Evolutionary conservation across 2,329 filamentous ascomycete species (phyloP).

Genomic region (Xylaria sp.): DNA sequence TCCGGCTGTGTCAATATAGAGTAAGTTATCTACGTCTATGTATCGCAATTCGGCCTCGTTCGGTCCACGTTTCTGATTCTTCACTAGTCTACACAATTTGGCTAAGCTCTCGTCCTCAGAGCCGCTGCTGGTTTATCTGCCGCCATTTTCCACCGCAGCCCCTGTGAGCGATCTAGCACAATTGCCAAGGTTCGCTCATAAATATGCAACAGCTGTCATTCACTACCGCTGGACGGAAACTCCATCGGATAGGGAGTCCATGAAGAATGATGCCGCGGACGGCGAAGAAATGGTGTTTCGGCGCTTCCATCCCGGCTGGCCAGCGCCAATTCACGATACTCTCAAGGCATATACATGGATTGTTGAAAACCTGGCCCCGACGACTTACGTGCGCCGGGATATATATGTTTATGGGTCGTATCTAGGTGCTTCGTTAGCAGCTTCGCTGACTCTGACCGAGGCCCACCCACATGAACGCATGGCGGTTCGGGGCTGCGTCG

Average conservation of each 20-base stretch:
- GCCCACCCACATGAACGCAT: constrained; percentile 56
- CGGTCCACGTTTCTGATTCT: constrained; percentile 37
- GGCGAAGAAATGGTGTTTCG: constrained; percentile 2
- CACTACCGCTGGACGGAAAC: constrained; percentile 67
- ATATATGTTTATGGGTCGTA: constrained; percentile 67
- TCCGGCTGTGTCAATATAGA: constrained; percentile 63
- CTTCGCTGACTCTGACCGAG: constrained; percentile 68
- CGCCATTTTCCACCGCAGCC: constrained; percentile 55
- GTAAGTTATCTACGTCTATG: constrained; percentile 52
- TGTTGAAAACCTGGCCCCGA: constrained; percentile 56
- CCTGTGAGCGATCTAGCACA: constrained; percentile 43
- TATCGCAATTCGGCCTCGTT: not conserved
- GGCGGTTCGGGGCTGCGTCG: constrained; percentile 64
- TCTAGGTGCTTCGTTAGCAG: constrained; percentile 67
- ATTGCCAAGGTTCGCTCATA: constrained; percentile 56
- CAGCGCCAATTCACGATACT: constrained; percentile 67
- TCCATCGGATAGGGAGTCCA: constrained; percentile 31
- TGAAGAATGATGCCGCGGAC: constrained; percentile 8
- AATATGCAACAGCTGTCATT: constrained; percentile 63
- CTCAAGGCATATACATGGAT: constrained; percentile 66
- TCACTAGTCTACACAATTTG: constrained; percentile 61
- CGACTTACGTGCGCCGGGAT: constrained; percentile 51
- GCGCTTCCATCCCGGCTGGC: constrained; percentile 59
- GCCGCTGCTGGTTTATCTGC: constrained; percentile 67
- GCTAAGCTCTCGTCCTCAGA: constrained; percentile 50